A percentile compares a stretch with the other conserved stretches of the same genome.
Conservation (phyloP, 768 basidiomycete genomes). For the Rubroboletus pulcherrimus region DNA sequence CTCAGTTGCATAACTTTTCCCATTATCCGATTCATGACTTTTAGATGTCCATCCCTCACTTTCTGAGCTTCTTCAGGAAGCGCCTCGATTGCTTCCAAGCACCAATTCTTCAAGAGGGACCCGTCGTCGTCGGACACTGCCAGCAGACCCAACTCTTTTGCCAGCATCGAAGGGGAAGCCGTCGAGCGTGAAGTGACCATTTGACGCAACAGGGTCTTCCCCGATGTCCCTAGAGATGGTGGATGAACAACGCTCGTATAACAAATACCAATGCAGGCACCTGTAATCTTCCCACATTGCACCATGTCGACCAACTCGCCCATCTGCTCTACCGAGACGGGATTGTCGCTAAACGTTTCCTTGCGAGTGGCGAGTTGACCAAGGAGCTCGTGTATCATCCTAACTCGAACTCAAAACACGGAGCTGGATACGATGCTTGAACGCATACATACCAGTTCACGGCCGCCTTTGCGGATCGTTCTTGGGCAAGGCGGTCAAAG, state of each 20-base stretch:
- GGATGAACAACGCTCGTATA: background rate
- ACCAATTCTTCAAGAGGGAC: conserved; percentile 49
- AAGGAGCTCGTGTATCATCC: conserved; percentile 86
- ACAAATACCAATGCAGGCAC: conserved; percentile 35
- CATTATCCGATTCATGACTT: conserved; percentile 59
- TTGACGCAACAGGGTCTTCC: conserved; percentile 69
- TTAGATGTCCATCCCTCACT: conserved; percentile 59
- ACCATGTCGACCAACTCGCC: conserved; percentile 79
- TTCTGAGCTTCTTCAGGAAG: conserved; percentile 67
- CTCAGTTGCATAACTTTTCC: conserved; percentile 73
- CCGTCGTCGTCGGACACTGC: conserved; percentile 34
- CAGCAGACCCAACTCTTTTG: conserved; percentile 45
- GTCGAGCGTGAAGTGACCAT: conserved; percentile 49
- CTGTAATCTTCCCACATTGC: conserved; percentile 60
- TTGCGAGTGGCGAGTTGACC: conserved; percentile 67
- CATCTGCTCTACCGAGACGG: conserved; percentile 60
- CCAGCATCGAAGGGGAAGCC: conserved; percentile 41
- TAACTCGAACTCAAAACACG: conserved; percentile 28
- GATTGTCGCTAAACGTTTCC: conserved; percentile 54
- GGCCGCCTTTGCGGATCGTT: conserved; percentile 63
- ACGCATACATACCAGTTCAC: conserved; percentile 71
- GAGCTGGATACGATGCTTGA: background rate
- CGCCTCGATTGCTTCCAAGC: conserved; percentile 57
- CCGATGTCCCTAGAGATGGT: conserved; percentile 62
- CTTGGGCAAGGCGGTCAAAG: conserved; percentile 65